Evolutionary conservation across 2,329 filamentous ascomycete genomes (phyloP), one percentile per base, ranked within the genome.

Genomic region (Rutstroemia sydowiana): DNA sequence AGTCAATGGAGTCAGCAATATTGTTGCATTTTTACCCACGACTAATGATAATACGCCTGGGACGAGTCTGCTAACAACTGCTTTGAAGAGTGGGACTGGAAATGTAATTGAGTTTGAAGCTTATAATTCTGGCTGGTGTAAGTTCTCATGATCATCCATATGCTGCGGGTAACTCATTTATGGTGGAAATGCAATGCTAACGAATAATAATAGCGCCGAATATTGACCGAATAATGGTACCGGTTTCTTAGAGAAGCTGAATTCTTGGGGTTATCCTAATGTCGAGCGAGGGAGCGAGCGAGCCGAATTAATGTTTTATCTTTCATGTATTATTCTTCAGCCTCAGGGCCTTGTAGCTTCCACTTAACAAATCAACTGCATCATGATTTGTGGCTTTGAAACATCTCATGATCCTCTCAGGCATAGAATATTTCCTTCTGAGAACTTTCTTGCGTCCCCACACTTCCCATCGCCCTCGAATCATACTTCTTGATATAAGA

Each of bases 201-300:
- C 28, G 13, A 6, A 6, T n/a, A 9, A 11, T 51, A 43, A 32
- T 28, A 66, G 76, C 71, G 0, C 74, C 77, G 1, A 75, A 76
- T 70, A 65, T 81, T 13, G 78, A 82, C 65, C 65, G 73, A 6
- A 50, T 82, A 41, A 70, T 81, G 63, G 75, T 81, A 0, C 77
- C 78, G 3, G 60, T 67, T n/a, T 69, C 66, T 32, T 70, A 34
- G 57, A 28, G 11, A 16, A 1, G 8, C 16, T 23, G 28, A 18
- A 7, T 5, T 36, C 2, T 7, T 21, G 21, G n/a, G n/a, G n/a
- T n/a, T n/a, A n/a, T n/a, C n/a, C n/a, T n/a, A n/a, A n/a, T n/a
- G n/a, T n/a, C n/a, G n/a, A n/a, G n/a, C n/a, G n/a, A n/a, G n/a
- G n/a, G n/a, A n/a, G n/a, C n/a, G n/a, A n/a, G n/a, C n/a, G n/a